A percentile compares a stretch with the other conserved stretches of the same genome.
Conservation (phyloP, 495 filamentous ascomycete genomes). For the Umbilicaria muhlenbergii region DNA sequence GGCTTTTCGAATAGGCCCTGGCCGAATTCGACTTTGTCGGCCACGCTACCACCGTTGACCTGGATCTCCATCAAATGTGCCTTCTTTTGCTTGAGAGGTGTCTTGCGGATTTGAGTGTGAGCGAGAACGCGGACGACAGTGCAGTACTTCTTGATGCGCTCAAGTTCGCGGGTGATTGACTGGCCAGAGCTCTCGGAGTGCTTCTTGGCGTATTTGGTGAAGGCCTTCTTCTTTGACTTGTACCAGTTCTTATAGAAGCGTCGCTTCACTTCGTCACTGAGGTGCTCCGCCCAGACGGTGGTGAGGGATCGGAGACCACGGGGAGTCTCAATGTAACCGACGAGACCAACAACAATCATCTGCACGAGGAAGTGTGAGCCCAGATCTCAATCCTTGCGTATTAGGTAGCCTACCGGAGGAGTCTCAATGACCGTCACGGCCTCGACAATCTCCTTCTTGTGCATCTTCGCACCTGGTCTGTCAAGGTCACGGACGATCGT, state of each 20-base stretch:
- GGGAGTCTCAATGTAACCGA: slow-evolving; percentile 99
- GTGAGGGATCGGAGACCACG: slow-evolving; percentile 98
- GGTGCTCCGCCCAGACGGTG: slow-evolving; percentile 98
- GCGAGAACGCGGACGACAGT: slow-evolving; percentile 97
- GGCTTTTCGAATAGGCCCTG: slow-evolving; percentile 96
- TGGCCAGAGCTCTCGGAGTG: slow-evolving; percentile 82
- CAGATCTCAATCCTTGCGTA: slow-evolving; percentile 27
- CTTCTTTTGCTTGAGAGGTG: slow-evolving; percentile 99
- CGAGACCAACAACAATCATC: slow-evolving; percentile 98
- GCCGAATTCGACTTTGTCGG: slow-evolving; percentile 93
- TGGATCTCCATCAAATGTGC: slow-evolving; percentile 99
- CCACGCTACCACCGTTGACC: slow-evolving; percentile 89
- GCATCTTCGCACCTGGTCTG: slow-evolving; percentile 96
- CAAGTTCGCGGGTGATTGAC: slow-evolving; percentile 87
- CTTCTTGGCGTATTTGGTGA: slow-evolving; percentile 99
- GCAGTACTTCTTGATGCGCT: slow-evolving; percentile 99
- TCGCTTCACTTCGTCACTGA: slow-evolving; percentile 95
- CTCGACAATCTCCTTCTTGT: slow-evolving; percentile 99
- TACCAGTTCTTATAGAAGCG: slow-evolving; percentile 99
- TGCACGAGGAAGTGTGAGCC: slow-evolving; percentile 44
- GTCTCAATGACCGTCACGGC: slow-evolving; percentile 98
- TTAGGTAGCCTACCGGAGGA: slow-evolving; percentile 67
- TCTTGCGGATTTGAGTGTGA: slow-evolving; percentile 99
- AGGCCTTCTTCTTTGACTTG: slow-evolving; percentile 99
- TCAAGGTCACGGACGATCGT: slow-evolving; percentile 99